These are phyloP conservation scores for Calendula officinalis DNA, from an alignment of 129 eudicot genomes.

Conservation along the genomic window DNA sequence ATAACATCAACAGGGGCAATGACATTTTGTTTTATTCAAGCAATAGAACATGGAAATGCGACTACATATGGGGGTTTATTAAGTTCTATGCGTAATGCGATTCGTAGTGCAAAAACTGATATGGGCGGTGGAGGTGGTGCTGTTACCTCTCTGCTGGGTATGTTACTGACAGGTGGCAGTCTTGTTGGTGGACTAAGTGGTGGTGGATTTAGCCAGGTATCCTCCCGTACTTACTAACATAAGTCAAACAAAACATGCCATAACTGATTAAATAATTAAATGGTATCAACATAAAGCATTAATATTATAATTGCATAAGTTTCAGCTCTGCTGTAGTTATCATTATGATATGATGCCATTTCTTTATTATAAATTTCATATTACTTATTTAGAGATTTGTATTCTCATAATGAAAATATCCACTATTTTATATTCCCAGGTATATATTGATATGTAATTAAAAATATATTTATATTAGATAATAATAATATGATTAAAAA, in stretches of 20 bases:
- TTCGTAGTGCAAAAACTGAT: slow-evolving; percentile 28
- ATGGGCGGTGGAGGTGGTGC: slow-evolving; percentile 43
- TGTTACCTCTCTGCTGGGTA: slow-evolving; percentile 67
- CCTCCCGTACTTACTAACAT: slow-evolving; percentile 4
- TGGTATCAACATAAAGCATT: neutral
- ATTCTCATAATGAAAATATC: neutral
- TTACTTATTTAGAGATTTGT: neutral
- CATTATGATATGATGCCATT: too few species aligned
- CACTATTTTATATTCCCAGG: neutral
- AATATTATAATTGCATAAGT: neutral
- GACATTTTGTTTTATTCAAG: slow-evolving; percentile 62
- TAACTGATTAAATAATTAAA: neutral
- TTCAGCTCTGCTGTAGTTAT: neutral
- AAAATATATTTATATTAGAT: neutral
- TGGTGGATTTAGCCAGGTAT: slow-evolving; percentile 86
- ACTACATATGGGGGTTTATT: slow-evolving; percentile 49
- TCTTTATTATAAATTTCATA: too few species aligned
- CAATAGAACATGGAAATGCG: slow-evolving; percentile 46
- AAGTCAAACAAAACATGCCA: neutral
- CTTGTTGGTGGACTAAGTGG: slow-evolving; percentile 57
- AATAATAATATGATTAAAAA: neutral
- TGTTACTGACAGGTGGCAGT: slow-evolving; percentile 73
- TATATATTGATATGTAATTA: neutral
- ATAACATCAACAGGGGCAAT: slow-evolving; percentile 51
- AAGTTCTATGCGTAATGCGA: slow-evolving; percentile 43